These are phyloP conservation scores for Fraxinus ornus DNA, from an alignment of 305 asterid species.

Conservation along the genomic window DNA sequence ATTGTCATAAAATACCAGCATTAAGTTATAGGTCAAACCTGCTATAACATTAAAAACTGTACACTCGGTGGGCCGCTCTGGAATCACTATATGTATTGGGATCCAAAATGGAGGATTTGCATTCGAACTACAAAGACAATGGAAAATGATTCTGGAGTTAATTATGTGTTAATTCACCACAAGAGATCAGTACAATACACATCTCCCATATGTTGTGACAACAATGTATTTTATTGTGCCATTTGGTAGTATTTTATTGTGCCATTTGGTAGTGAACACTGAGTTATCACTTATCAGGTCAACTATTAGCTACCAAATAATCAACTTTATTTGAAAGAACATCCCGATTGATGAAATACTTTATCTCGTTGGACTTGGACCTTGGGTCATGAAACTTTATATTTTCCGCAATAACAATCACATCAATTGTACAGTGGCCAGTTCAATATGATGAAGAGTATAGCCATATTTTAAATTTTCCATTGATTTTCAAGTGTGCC, in stretches of 20 bases:
- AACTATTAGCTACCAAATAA: constrained; percentile 2
- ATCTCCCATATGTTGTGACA: constrained; percentile 7
- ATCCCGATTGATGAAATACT: neutral
- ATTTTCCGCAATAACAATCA: neutral
- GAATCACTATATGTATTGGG: constrained; percentile 92
- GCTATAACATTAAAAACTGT: constrained; percentile 94
- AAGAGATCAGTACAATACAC: constrained; percentile 6
- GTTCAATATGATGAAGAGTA: neutral
- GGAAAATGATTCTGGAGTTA: constrained; percentile 24
- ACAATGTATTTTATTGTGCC: constrained; percentile 1
- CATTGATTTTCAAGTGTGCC: neutral
- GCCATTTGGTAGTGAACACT: constrained; percentile 6
- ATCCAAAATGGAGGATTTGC: constrained; percentile 98
- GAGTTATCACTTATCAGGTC: constrained; percentile 11
- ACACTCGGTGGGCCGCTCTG: constrained; percentile 98
- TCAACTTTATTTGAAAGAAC: neutral
- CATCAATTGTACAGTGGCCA: neutral
- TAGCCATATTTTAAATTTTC: neutral
- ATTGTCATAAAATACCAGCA: constrained; percentile 16
- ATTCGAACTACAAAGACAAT: constrained; percentile 61
- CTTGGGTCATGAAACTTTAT: constrained; percentile 2
- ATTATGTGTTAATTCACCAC: constrained; percentile 7
- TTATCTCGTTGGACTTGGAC: constrained; percentile 3
- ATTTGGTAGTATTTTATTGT: constrained; percentile 4
- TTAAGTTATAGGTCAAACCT: constrained; percentile 52